Evolutionary conservation across 805 yeast genomes (phyloP), one percentile per base, ranked within the genome.

Genomic region (Suhomyces sp.): DNA sequence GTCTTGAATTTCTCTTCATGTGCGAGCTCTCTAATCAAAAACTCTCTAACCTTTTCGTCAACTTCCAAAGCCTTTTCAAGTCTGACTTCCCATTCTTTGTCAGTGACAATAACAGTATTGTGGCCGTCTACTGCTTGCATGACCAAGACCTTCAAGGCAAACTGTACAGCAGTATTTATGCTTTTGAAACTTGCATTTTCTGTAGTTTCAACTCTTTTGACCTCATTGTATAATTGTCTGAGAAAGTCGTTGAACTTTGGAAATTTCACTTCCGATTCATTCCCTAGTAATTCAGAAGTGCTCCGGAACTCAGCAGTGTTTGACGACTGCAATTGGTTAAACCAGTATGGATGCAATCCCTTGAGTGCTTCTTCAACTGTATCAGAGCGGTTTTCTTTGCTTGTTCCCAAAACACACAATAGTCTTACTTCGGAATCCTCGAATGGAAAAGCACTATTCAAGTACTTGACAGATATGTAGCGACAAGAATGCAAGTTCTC

Each of bases 311-410:
- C 79, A 1, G 57, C 55, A 0, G 78, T 71, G 45, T 74, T 76
- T 2, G 82, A 69, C 0, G 86, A 73, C 41, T 68, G 70, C 33
- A 75, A 68, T 3, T 86, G 69, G 46, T 79, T 79, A 64, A 84
- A 88, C 90, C 92, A 87, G 65, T 87, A 82, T 0, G 97, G 97
- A 66, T 90, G 85, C 27, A 93, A 70, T 0, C 97, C 97, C 56
- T 82, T 83, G 5, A 66, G 67, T 0, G 97, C 87, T 65, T 90
- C 97, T 61, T 90, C 96, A 2, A 86, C 73, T 0, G 89, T 83
- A 59, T 90, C 96, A 2, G 88, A 76, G 52, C 86, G 77, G 58
- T 88, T 88, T 1, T 65, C 67, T 10, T 77, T 62, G 19, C 81
- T 70, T 5, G 88, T 67, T 12, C 91, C 97, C 46, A 86, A 65